phyloP scores from a whole-genome alignment of 805 yeast species.

The Cyberlindnera sargentensis region DNA sequence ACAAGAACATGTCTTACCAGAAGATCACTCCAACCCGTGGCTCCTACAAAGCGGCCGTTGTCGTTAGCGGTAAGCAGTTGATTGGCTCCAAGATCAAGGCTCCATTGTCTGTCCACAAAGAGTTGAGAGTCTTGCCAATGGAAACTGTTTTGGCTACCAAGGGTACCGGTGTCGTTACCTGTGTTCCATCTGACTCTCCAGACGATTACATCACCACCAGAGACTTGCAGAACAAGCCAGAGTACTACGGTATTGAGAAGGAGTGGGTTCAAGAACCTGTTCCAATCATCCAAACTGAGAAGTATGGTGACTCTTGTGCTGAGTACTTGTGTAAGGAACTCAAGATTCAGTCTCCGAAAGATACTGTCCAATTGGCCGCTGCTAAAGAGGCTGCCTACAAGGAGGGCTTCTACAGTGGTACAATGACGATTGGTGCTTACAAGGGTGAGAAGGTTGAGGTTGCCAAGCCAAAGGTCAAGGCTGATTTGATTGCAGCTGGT shows the following conservation, averaged over 20 bases:
- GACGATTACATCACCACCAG: slow-evolving; percentile 86
- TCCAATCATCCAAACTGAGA: slow-evolving; percentile 70
- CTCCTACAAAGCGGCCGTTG: slow-evolving; percentile 48
- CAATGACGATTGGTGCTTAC: slow-evolving; percentile 71
- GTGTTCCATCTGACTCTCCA: slow-evolving; percentile 98
- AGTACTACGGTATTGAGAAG: slow-evolving; percentile 73
- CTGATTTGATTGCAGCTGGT: slow-evolving; percentile 70
- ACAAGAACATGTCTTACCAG: slow-evolving; percentile 95
- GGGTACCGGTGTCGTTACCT: slow-evolving; percentile 98
- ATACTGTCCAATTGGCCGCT: slow-evolving; percentile 71
- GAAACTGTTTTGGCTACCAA: slow-evolving; percentile 89
- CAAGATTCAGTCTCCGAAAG: slow-evolving; percentile 93
- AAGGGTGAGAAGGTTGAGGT: slow-evolving; percentile 82
- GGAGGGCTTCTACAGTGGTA: slow-evolving; percentile 92
- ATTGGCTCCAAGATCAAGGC: slow-evolving; percentile 84
- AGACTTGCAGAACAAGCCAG: slow-evolving; percentile 84
- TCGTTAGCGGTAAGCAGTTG: slow-evolving; percentile 61
- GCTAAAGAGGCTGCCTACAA: slow-evolving; percentile 94
- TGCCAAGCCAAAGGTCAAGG: slow-evolving; percentile 81
- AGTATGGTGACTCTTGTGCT: slow-evolving; percentile 86
- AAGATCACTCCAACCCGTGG: slow-evolving; percentile 91
- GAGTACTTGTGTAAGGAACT: slow-evolving; percentile 73
- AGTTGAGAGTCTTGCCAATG: slow-evolving; percentile 88
- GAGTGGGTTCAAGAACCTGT: slow-evolving; percentile 81
- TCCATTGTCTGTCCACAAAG: slow-evolving; percentile 64